These are phyloP conservation scores for Aspergillus campestris DNA, from an alignment of 495 filamentous ascomycete species.

Conservation along the genomic window DNA sequence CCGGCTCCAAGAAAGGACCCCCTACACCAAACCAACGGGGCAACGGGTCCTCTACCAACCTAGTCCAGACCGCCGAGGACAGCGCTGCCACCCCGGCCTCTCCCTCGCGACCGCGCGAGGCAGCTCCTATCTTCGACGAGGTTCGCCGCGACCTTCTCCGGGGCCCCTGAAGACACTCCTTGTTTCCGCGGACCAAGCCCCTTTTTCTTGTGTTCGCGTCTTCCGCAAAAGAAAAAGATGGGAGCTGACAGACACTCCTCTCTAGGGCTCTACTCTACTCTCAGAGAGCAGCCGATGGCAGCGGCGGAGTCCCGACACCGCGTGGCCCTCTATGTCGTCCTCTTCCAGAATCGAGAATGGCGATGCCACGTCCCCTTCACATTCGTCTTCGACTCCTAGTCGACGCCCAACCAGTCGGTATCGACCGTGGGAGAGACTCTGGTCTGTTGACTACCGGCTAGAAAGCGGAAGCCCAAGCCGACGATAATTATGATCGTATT, in stretches of 20 bases:
- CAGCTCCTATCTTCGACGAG: slow-evolving; percentile 37
- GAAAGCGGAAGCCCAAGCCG: slow-evolving; percentile 19
- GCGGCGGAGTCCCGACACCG: no score
- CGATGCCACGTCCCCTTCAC: slow-evolving; percentile 7
- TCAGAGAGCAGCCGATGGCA: no score
- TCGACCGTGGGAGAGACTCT: slow-evolving; percentile 46
- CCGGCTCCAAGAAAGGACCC: slow-evolving; percentile 62
- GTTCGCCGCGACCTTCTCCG: slow-evolving; percentile 41
- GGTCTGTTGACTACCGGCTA: slow-evolving; percentile 42
- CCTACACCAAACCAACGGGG: slow-evolving; percentile 25
- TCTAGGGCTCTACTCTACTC: no score
- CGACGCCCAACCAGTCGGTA: slow-evolving; percentile 18
- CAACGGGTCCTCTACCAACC: slow-evolving; percentile 30
- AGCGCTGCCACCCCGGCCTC: slow-evolving; percentile 12
- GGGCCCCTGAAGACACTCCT: slow-evolving; percentile 32
- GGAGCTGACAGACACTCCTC: slow-evolving; percentile 16
- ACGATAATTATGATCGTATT: slow-evolving; percentile 6
- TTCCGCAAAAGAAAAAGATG: neutral
- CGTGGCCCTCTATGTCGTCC: neutral
- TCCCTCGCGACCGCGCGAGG: slow-evolving; percentile 26
- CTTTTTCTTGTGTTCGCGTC: slow-evolving; percentile 5
- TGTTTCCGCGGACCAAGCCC: slow-evolving; percentile 2
- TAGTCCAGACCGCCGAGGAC: slow-evolving; percentile 26
- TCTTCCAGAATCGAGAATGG: slow-evolving; percentile 8
- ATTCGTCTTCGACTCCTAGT: slow-evolving; percentile 15